These are phyloP conservation scores for Salvia miltiorrhiza DNA, from an alignment of 257 asterid species.

Conservation along the genomic window DNA sequence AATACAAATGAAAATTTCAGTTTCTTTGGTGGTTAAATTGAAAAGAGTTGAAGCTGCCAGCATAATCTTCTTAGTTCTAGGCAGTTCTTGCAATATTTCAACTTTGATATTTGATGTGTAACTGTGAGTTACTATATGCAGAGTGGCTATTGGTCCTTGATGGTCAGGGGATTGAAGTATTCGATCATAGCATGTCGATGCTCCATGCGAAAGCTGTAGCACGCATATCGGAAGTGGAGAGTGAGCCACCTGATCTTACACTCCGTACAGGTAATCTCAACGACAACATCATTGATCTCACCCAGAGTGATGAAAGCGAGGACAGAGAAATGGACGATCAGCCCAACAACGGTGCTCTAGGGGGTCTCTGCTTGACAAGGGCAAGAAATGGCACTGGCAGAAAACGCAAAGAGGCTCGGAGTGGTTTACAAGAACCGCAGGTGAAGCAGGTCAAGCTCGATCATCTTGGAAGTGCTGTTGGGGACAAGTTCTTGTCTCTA, in stretches of 20 bases:
- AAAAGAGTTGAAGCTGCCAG: background rate
- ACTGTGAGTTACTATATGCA: constrained; percentile 27
- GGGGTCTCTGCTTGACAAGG: constrained; percentile 9
- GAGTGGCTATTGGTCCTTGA: constrained; percentile 59
- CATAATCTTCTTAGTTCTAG: background rate
- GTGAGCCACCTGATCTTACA: constrained; percentile 18
- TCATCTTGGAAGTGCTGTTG: constrained; percentile 21
- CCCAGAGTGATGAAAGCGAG: background rate
- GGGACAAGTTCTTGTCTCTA: constrained; percentile 23
- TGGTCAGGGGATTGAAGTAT: constrained; percentile 39
- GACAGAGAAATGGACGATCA: constrained; percentile 42
- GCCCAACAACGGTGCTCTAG: constrained; percentile 14
- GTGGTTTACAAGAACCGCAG: constrained; percentile 29
- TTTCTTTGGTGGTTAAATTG: background rate
- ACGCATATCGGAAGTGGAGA: constrained; percentile 19
- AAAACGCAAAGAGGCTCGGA: constrained; percentile 56
- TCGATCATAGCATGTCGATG: constrained; percentile 28
- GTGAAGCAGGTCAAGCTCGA: constrained; percentile 46
- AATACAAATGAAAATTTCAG: background rate
- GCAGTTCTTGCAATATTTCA: background rate
- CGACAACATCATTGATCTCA: background rate
- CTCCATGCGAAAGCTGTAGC: constrained; percentile 37
- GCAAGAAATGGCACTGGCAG: constrained; percentile 25
- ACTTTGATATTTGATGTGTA: constrained; percentile 7
- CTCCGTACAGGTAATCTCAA: background rate